A percentile compares a stretch with the other conserved stretches of the same genome.
Evolutionary conservation across 352 stramenopile species (phyloP).

Genomic region (Pythium dissimile): DNA sequence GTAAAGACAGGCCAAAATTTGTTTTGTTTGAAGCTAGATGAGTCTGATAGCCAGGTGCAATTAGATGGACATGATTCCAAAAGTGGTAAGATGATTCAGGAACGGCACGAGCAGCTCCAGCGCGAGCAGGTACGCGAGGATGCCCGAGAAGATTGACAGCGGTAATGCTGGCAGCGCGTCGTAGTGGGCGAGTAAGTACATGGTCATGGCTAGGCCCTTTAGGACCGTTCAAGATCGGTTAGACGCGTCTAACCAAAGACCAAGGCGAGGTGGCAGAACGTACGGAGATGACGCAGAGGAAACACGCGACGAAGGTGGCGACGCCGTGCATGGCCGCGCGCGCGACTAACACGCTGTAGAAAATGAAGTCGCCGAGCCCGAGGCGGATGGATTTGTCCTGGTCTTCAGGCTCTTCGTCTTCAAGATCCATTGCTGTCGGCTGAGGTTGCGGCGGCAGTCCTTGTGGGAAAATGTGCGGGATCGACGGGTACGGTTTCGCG

Average conservation of each 20-base stretch:
- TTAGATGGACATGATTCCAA: constrained; percentile 2
- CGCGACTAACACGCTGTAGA: constrained; percentile 96
- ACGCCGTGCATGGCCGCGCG: constrained; percentile 93
- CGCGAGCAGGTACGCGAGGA: constrained; percentile 44
- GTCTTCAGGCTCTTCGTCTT: constrained; percentile 23
- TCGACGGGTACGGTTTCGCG: constrained; percentile 31
- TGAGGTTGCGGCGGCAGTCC: too few species aligned
- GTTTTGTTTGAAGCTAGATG: neutral
- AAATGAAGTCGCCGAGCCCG: constrained; percentile 97
- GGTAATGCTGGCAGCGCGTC: constrained; percentile 93
- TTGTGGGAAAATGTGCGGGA: constrained; percentile 20
- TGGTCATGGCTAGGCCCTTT: constrained; percentile 85
- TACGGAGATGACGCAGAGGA: constrained; percentile 89
- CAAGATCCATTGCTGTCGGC: neutral
- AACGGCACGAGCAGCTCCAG: constrained; percentile 34
- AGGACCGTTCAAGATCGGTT: too few species aligned
- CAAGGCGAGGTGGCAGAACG: constrained; percentile 18
- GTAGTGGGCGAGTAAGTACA: constrained; percentile 92
- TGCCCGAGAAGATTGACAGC: constrained; percentile 92
- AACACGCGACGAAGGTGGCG: constrained; percentile 88
- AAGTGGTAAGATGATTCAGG: constrained; percentile 19
- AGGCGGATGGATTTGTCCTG: constrained; percentile 84
- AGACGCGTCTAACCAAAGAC: neutral
- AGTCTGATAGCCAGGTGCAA: constrained; percentile 17
- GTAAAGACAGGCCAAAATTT: too few species aligned